Evolutionary conservation across 2,329 filamentous ascomycete genomes (phyloP), one percentile per base, ranked within the genome.

Genomic region (Dactylellina cionopaga): DNA sequence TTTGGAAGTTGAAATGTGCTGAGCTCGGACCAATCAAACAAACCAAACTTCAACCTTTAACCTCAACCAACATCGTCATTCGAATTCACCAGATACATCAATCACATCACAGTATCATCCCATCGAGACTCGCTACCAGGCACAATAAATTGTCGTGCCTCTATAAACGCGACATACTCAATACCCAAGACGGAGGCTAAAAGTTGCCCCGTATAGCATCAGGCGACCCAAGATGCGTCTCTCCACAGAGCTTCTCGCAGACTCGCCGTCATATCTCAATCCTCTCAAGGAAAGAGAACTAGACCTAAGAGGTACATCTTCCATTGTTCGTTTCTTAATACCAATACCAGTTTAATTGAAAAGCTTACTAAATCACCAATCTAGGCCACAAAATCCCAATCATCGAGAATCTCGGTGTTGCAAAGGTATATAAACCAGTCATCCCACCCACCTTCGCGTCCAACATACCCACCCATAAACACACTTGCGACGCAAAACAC

Each of bases 221-320:
- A 58, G 59, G 51, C 74, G 75, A 76, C 73, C 78, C 80, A 83
- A 75, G 49, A 98, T 99, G 95, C 90, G 94, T 86, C 89, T 99
- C 83, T 97, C 94, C 75, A 89, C 92, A 77, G 95, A 98, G 82
- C 89, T 98, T 79, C 96, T 99, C 83, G 88, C 92, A 82, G 89
- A 88, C 82, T 96, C 95, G 80, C 90, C 96, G 77, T 97, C 94
- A 81, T 99, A 97, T 86, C 90, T 98, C 83, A 99, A 98, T 83
- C 93, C 94, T 81, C 87, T 99, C 82, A 96, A 95, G 84, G 95
- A 99, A 87, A 92, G 95, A 82, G 95, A 99, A 87, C 88, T 99
- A 81, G 93, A 98, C 85, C 92, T 99, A 79, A 89, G 95, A 96
- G 95, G 95, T 98, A 91, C 88, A 92, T 88, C 86, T 83, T 83